phyloP scores from a whole-genome alignment of 192 early-diverging fungal genomes.

The Coemansia sp. region DNA sequence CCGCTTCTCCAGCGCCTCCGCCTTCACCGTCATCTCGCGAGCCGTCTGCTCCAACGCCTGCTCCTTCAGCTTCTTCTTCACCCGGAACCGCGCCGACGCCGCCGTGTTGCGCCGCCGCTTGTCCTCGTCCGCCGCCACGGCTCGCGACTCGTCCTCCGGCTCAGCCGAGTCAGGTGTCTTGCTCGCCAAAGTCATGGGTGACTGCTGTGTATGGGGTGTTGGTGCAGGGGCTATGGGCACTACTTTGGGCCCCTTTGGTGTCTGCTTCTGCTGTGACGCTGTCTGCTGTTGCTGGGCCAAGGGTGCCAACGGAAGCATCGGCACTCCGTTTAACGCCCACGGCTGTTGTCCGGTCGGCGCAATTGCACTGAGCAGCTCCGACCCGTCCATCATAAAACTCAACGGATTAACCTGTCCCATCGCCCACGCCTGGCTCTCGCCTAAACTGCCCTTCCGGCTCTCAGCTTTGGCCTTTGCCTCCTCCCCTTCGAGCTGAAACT shows the following conservation, averaged over 20 bases:
- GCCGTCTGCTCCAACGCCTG: conserved; percentile 81
- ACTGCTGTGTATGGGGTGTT: background rate
- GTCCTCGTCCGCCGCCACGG: conserved; percentile 67
- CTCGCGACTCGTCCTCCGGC: conserved; percentile 11
- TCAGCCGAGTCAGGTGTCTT: background rate
- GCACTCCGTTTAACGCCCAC: conserved; percentile 25
- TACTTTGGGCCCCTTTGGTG: conserved; percentile 1
- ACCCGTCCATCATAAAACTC: conserved; percentile 39
- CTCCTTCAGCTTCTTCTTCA: conserved; percentile 93
- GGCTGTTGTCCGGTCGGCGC: conserved; percentile 12
- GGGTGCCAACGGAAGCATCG: conserved; percentile 30
- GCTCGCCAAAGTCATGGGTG: background rate
- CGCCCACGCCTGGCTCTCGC: background rate
- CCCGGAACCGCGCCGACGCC: conserved; percentile 90
- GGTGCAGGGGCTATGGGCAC: conserved; percentile 27
- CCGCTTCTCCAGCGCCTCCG: conserved; percentile 70
- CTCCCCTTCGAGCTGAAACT: conserved; percentile 63
- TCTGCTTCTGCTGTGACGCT: conserved; percentile 7
- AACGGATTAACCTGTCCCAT: conserved; percentile 23
- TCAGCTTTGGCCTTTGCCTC: conserved; percentile 13
- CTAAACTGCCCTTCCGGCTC: conserved; percentile 5
- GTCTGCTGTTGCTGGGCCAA: conserved; percentile 18
- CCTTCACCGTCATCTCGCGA: conserved; percentile 70
- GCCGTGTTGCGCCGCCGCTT: conserved; percentile 94
- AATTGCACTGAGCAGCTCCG: conserved; percentile 37